Conservation (phyloP, 805 yeast genomes). For the Metschnikowia reukaufii region DNA sequence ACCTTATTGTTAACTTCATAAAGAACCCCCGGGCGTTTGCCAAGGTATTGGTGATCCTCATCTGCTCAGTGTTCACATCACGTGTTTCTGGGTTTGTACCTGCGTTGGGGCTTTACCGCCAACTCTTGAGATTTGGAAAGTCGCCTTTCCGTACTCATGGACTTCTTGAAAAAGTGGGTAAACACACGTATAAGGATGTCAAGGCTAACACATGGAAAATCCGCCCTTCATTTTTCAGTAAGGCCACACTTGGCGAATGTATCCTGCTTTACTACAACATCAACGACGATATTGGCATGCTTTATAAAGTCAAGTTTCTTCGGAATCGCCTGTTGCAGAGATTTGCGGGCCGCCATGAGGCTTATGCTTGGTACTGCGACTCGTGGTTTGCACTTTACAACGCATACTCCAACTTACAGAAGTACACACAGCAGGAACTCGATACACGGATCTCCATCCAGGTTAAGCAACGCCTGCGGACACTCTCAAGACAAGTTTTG, state of each 20-base stretch:
- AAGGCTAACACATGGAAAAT: slow-evolving; percentile 15
- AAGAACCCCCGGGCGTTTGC: slow-evolving; percentile 40
- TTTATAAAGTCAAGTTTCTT: slow-evolving; percentile 54
- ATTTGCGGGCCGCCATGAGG: slow-evolving; percentile 56
- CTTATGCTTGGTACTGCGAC: slow-evolving; percentile 68
- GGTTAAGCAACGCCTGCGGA: slow-evolving; percentile 56
- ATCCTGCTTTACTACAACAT: slow-evolving; percentile 61
- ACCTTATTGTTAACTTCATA: slow-evolving; percentile 35
- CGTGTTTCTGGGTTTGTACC: slow-evolving; percentile 45
- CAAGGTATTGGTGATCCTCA: slow-evolving; percentile 32
- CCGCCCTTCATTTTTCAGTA: slow-evolving; percentile 32
- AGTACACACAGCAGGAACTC: slow-evolving; percentile 48
- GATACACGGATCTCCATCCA: slow-evolving; percentile 58
- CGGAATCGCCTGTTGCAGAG: slow-evolving; percentile 33
- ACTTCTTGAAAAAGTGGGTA: slow-evolving; percentile 29
- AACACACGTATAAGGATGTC: slow-evolving; percentile 14
- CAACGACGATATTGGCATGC: slow-evolving; percentile 60
- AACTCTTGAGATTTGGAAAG: slow-evolving; percentile 67
- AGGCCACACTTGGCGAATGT: slow-evolving; percentile 49
- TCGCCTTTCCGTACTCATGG: slow-evolving; percentile 57
- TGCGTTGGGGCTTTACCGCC: slow-evolving; percentile 59
- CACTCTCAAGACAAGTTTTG: slow-evolving; percentile 41
- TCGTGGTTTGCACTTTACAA: slow-evolving; percentile 57
- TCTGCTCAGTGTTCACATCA: slow-evolving; percentile 40
- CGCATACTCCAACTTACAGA: slow-evolving; percentile 44